Evolutionary conservation across 2,329 filamentous ascomycete species (phyloP), one percentile per base, ranked within the genome.

Genomic region (Diaporthe sp.): DNA sequence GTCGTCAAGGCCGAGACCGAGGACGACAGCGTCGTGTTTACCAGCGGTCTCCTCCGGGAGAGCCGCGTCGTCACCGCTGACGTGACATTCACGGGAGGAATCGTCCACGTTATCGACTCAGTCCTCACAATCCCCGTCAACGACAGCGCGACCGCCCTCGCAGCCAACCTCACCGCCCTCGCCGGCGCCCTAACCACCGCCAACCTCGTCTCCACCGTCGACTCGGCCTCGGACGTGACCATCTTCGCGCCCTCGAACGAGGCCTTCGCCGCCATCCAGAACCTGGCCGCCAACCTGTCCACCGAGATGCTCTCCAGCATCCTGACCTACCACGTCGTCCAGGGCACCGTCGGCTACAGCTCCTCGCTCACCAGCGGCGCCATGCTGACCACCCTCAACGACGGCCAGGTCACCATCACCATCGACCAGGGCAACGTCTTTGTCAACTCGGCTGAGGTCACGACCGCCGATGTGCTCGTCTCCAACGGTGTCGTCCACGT

Each of bases 281-380:
- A 86, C 67, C 83, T 87, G 35, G 79, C 91, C 15, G 80, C 82
- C 38, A 86, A 86, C 74, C 81, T 92, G 40, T 85, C 85, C 33
- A 80, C 82, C 0, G 81, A 86, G 6, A 81, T 89, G 19, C 84
- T 93, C 1, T 81, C 85, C 2, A 81, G 81, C 38, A 86, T 94
- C 68, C 85, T 94, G 45, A 83, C 86, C 35, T 94, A 94, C 82
- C 92, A 95, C 80, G 86, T 94, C 69, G 82, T 94, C 58, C 85
- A 86, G 60, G 87, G 87, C 60, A 85, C 85, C 12, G 86, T 92
- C 1, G 84, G 83, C 71, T 93, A 92, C 82, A 88, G 86, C 66
- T 80, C 76, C 8, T 76, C 78, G 6, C 83, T 85, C 2, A 73
- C 74, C 12, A 82, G 84, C 54, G 72, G 76, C 0, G 10, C 74